phyloP scores from a whole-genome alignment of 257 asterid species.

The Lycium ferocissimum region DNA sequence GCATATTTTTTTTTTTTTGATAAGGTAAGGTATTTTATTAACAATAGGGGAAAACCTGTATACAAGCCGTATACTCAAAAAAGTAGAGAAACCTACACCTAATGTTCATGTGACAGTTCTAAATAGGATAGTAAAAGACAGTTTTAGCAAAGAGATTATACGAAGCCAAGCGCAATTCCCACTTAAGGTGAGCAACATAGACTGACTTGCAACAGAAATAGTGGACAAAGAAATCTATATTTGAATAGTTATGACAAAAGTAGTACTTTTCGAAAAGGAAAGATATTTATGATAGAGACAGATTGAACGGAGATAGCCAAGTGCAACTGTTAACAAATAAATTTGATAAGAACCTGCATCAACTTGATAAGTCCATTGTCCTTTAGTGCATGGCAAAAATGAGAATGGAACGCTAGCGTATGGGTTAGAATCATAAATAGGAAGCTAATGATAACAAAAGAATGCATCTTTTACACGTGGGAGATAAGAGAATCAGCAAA shows the following conservation, averaged over 20 bases:
- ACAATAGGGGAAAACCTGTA: too few relatives aligned
- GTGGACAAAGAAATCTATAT: not conserved
- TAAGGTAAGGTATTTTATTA: too few relatives aligned
- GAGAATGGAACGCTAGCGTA: not conserved
- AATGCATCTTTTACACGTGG: not conserved
- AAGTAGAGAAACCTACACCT: not conserved
- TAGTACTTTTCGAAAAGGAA: not conserved
- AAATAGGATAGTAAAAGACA: not conserved
- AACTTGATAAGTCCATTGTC: not conserved
- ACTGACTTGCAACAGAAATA: constrained; percentile 6
- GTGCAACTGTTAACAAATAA: constrained; percentile 19
- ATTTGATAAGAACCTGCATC: not conserved
- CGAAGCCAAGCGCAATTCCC: too few relatives aligned
- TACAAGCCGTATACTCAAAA: too few relatives aligned
- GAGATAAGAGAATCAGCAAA: not conserved
- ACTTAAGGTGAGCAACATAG: too few relatives aligned
- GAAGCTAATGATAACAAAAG: not conserved
- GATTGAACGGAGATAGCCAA: not conserved
- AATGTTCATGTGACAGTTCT: constrained; percentile 6
- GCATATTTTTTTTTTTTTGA: not conserved
- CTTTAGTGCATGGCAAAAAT: not conserved
- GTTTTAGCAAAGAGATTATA: not conserved
- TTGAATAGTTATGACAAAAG: not conserved
- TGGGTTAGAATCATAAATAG: not conserved
- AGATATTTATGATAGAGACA: not conserved